A percentile compares a stretch with the other conserved stretches of the same genome.
These are phyloP conservation scores for Colletotrichum siamense DNA, from an alignment of 2,329 filamentous ascomycete species.

Conservation along the genomic window DNA sequence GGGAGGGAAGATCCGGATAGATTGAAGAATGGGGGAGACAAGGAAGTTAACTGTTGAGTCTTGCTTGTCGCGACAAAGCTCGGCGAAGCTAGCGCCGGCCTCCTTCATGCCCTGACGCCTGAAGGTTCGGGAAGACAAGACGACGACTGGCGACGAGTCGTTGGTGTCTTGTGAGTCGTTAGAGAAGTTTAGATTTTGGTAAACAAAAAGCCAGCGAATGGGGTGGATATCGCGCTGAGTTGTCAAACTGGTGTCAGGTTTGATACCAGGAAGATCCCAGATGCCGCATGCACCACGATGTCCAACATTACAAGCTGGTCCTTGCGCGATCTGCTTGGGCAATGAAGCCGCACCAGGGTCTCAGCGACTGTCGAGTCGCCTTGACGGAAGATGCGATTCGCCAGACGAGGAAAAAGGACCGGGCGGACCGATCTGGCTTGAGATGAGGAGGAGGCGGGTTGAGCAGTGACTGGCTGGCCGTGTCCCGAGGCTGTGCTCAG, in stretches of 20 bases:
- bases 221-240: slow-evolving; percentile 38
- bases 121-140: slow-evolving; percentile 22
- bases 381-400: slow-evolving; percentile 23
- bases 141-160: slow-evolving; percentile 23
- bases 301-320: slow-evolving; percentile 45
- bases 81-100: slow-evolving; percentile 22
- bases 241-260: slow-evolving; percentile 41
- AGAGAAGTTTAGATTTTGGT: slow-evolving; percentile 23
- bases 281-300: slow-evolving; percentile 37
- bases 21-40: slow-evolving; percentile 19
- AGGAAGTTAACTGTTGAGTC: slow-evolving; percentile 22
- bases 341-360: slow-evolving; percentile 47
- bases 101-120: slow-evolving; percentile 23
- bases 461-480: neutral
- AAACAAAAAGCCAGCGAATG: slow-evolving; percentile 25
- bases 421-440: slow-evolving; percentile 14
- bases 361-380: slow-evolving; percentile 29
- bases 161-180: slow-evolving; percentile 22
- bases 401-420: slow-evolving; percentile 6
- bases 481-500: slow-evolving; percentile 3
- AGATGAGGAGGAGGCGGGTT: neutral
- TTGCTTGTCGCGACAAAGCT: slow-evolving; percentile 24
- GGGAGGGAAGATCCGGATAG: slow-evolving; percentile 11
- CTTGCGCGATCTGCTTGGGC: slow-evolving; percentile 43
- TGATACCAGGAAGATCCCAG: slow-evolving; percentile 48